Evolutionary conservation across 2,329 filamentous ascomycete species (phyloP), one percentile per base, ranked within the genome.

Genomic region (Aspergillus carbonarius): DNA sequence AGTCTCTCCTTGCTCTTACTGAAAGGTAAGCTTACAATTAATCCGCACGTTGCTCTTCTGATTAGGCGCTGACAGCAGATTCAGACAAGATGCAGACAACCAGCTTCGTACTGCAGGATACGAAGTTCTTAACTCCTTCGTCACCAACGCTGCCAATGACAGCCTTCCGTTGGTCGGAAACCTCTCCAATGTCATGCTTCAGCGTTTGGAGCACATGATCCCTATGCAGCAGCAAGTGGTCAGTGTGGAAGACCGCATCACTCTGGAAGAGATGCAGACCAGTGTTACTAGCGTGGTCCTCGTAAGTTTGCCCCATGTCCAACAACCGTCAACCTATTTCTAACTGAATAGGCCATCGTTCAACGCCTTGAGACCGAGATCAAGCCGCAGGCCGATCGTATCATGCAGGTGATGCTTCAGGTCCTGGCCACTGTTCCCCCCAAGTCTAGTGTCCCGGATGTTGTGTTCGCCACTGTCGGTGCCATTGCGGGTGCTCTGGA

Each of bases 231-330:
- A 85, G 68, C 95, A 99, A 79, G 92, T 98, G 59, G 93, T 98
- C 67, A 97, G 93, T 72, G 91, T 97, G 27, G 95, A 99, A 77
- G 95, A 99, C 78, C 93, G 89, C 76, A 92, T 98, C 65, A 96
- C 91, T 5, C 84, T 99, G 4, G 93, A 98, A 74, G 95, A 99
- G 78, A 96, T 99, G 85, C 95, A 98, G 80, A 97, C 93, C 53
- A 97, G 93, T 75, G 83, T 99, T 70, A 89, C 88, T 75, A 96
- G 91, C 55, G 95, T 98, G 40, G 82, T 98, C 51, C 88, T 97
- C 78, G 76, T 79, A 70, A 64, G 76, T 63, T 40, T 34, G 27
- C 20, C 46, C 12, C 17, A 35, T 30, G 27, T 32, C 25, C 10
- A 9, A 7, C 20, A 37, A 17, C 17, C 4, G 4, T n/a, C 15